Evolutionary conservation across 1,284 basidiomycete species (phyloP).

Genomic region (Malassezia yamatoensis): DNA sequence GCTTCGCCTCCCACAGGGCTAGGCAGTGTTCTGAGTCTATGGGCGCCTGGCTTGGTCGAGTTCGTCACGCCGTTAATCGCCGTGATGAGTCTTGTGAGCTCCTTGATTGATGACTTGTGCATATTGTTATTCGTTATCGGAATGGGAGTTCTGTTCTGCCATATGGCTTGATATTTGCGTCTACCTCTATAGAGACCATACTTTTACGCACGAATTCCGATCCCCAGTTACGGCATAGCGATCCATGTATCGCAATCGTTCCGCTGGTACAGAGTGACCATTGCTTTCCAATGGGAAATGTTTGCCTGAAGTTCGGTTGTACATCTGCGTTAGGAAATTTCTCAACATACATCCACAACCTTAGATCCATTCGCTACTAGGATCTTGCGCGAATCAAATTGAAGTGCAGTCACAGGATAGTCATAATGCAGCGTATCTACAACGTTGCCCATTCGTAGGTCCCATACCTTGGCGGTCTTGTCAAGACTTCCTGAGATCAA

Average conservation of each 20-base stretch:
- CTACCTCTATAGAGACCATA: conserved; percentile 70
- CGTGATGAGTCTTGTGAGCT: background rate
- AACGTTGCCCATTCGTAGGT: conserved; percentile 77
- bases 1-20: conserved; percentile 4
- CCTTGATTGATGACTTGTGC: conserved; percentile 11
- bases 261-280: conserved; percentile 82
- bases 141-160: conserved; percentile 10
- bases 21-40: conserved; percentile 1
- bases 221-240: conserved; percentile 85
- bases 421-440: conserved; percentile 85
- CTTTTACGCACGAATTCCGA: conserved; percentile 75
- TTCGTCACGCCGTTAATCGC: background rate
- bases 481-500: conserved; percentile 85
- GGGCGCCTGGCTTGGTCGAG: conserved; percentile 7
- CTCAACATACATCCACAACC: conserved; percentile 64
- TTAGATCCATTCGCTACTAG: conserved; percentile 89
- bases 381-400: conserved; percentile 87
- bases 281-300: conserved; percentile 73
- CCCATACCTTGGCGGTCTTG: conserved; percentile 70
- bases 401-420: conserved; percentile 76
- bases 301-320: conserved; percentile 87
- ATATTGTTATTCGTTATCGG: conserved; percentile 17
- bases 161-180: background rate
- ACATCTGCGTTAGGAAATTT: conserved; percentile 56
- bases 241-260: conserved; percentile 88